phyloP scores from a whole-genome alignment of 305 asterid genomes.

The Fraxinus ornus region DNA sequence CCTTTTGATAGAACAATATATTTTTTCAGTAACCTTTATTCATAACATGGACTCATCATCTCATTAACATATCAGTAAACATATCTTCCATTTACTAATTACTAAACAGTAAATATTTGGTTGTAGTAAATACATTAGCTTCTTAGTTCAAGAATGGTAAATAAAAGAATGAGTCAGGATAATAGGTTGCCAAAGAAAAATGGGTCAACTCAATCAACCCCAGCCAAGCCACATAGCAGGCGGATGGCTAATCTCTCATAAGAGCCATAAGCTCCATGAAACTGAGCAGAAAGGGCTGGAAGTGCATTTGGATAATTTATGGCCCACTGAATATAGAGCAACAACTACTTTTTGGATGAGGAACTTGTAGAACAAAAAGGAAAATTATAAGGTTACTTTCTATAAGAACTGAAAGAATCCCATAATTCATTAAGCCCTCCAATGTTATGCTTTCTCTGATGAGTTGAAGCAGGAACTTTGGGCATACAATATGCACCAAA shows the following conservation, averaged over 20 bases:
- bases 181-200: not conserved
- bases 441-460: not conserved
- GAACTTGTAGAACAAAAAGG: conserved; percentile 13
- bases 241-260: conserved; percentile 7
- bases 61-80: not conserved
- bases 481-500: not conserved
- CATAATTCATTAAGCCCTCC: not conserved
- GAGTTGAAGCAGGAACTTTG: not conserved
- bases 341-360: not conserved
- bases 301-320: not conserved
- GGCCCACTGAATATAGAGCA: conserved; percentile 7
- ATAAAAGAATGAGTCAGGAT: not conserved
- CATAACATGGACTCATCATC: not conserved
- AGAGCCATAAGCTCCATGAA: conserved; percentile 9
- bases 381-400: not conserved
- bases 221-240: conserved; percentile 7
- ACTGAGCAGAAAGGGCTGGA: conserved; percentile 3
- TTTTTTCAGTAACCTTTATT: not conserved
- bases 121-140: not conserved
- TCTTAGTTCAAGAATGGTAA: not conserved
- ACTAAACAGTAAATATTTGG: not conserved
- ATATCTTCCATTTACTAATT: not conserved
- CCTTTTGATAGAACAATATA: not conserved
- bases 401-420: not conserved
- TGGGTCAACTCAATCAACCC: not conserved